phyloP scores from a whole-genome alignment of 257 asterid genomes.

The Leonotis leonurus region DNA sequence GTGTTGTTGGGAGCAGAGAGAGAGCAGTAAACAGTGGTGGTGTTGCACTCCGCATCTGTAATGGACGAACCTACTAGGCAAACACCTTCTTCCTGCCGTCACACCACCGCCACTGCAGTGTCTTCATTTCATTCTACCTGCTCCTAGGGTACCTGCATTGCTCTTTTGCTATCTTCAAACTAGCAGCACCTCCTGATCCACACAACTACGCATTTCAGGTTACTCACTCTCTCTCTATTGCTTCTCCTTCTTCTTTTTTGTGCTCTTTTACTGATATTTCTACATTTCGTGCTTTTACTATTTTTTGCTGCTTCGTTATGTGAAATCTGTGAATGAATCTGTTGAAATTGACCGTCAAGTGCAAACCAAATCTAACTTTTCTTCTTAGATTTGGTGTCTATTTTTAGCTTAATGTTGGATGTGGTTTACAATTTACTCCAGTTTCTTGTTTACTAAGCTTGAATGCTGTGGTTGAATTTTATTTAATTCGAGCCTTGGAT shows the following conservation, averaged over 20 bases:
- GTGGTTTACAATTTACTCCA: constrained; percentile 10
- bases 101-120: constrained; percentile 23
- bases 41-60: constrained; percentile 21
- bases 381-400: constrained; percentile 6
- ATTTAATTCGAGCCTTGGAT: constrained; percentile 18
- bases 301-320: constrained; percentile 24
- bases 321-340: constrained; percentile 33
- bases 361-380: constrained; percentile 6
- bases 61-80: constrained; percentile 21
- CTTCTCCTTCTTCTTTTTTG: constrained; percentile 3
- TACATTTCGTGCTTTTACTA: constrained; percentile 14
- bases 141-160: constrained; percentile 4
- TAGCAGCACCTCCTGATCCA: constrained; percentile 36
- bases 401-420: constrained; percentile 4
- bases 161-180: constrained; percentile 19
- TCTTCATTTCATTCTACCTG: constrained; percentile 11
- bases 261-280: background rate
- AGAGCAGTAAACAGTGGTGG: constrained; percentile 6
- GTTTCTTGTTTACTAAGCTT: constrained; percentile 9
- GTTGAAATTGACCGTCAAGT: constrained; percentile 31
- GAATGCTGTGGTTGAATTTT: constrained; percentile 1
- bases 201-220: constrained; percentile 33
- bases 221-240: constrained; percentile 14
- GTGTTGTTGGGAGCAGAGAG: constrained; percentile 12
- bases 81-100: background rate